A percentile compares a stretch with the other conserved stretches of the same genome.
Conservation (phyloP, 331 rosid genomes). For the Ulmus americana region DNA sequence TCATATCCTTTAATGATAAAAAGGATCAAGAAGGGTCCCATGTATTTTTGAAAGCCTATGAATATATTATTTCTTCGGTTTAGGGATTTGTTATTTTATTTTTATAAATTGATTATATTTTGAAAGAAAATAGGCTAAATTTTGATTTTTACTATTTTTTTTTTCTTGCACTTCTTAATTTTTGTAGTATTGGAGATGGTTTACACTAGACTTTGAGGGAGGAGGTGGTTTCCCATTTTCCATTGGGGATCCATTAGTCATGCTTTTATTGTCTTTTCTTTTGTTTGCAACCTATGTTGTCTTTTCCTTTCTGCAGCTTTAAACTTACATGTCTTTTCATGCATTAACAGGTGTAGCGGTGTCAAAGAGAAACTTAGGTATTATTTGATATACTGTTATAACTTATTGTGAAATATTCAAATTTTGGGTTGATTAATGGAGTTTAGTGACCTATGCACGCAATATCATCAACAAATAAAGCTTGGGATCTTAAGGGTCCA, state of each 20-base stretch:
- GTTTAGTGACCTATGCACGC: conserved; percentile 57
- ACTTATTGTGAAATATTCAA: not conserved
- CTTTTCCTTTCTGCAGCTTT: not conserved
- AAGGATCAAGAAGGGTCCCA: not conserved
- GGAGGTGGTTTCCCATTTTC: not conserved
- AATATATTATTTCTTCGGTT: not conserved
- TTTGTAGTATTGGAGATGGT: too few relatives aligned
- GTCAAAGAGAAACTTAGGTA: conserved; percentile 7
- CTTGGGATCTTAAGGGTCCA: conserved; percentile 59
- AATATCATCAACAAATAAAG: conserved; percentile 71
- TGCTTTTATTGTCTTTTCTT: not conserved
- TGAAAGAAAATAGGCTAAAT: not conserved
- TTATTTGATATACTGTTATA: not conserved
- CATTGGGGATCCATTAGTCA: not conserved
- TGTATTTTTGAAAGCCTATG: not conserved
- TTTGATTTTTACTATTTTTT: too few relatives aligned
- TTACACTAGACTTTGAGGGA: not conserved
- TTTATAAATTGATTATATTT: not conserved
- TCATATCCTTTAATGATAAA: too few relatives aligned
- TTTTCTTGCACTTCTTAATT: too few relatives aligned
- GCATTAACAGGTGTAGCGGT: conserved; percentile 86
- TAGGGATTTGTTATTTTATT: not conserved
- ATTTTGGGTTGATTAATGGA: not conserved
- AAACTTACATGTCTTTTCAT: conserved; percentile 12
- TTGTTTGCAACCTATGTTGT: not conserved